phyloP scores from a whole-genome alignment of 2,329 filamentous ascomycete genomes.

The Trichoderma sp. region DNA sequence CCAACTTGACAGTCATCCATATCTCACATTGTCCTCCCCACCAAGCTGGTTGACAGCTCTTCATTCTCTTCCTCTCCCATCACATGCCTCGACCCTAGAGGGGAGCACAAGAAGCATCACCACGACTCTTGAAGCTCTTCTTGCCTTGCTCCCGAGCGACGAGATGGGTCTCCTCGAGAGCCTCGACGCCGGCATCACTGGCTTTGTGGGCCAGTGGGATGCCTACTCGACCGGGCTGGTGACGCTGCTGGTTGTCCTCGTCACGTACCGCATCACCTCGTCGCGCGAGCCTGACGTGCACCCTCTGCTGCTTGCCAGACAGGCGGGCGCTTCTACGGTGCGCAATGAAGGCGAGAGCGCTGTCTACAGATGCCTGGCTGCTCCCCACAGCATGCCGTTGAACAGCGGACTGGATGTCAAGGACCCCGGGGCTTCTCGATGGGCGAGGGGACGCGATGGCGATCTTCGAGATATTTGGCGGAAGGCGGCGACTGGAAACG shows the following conservation, averaged over 20 bases:
- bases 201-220: constrained; percentile 77
- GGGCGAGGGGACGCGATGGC: constrained; percentile 78
- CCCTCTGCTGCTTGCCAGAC: constrained; percentile 83
- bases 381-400: constrained; percentile 80
- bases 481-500: constrained; percentile 61
- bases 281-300: constrained; percentile 84
- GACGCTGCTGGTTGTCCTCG: constrained; percentile 61
- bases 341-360: constrained; percentile 83
- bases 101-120: background rate
- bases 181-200: constrained; percentile 68
- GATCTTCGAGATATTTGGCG: constrained; percentile 92
- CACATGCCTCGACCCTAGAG: constrained; percentile 10
- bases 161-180: constrained; percentile 50
- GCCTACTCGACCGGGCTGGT: constrained; percentile 69
- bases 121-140: background rate
- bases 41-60: background rate
- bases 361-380: constrained; percentile 77
- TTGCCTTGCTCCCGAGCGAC: background rate
- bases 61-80: background rate
- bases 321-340: constrained; percentile 74
- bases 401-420: constrained; percentile 78
- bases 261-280: constrained; percentile 69
- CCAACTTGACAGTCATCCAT: background rate
- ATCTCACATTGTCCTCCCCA: background rate
- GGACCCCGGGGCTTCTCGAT: constrained; percentile 74